Conservation (phyloP, 1,284 basidiomycete genomes). For the Melampsora medusae region DNA sequence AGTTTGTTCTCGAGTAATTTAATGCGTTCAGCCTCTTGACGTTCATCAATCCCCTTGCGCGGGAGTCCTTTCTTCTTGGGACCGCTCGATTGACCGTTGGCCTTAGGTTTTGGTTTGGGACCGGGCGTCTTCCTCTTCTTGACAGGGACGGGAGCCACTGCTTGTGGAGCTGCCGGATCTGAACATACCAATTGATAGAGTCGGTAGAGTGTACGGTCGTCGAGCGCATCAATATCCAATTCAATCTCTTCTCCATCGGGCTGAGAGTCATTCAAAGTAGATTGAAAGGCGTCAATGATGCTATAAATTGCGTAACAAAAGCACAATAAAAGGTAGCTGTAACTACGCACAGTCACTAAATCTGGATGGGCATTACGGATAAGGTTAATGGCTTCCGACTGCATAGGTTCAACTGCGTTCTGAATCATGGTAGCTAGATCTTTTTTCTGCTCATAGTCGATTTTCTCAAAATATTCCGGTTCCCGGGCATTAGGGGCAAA, state of each 20-base stretch:
- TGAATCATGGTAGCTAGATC: constrained; percentile 88
- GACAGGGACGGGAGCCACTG: constrained; percentile 28
- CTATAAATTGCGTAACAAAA: background rate
- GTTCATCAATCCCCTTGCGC: constrained; percentile 38
- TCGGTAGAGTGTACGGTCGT: constrained; percentile 76
- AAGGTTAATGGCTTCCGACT: constrained; percentile 82
- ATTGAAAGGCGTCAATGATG: constrained; percentile 13
- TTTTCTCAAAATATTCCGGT: constrained; percentile 63
- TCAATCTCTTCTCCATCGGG: constrained; percentile 94
- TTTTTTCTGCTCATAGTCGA: constrained; percentile 92
- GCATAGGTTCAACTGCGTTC: constrained; percentile 70
- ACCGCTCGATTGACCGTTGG: constrained; percentile 15
- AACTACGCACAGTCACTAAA: constrained; percentile 69
- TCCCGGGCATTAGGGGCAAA: background rate
- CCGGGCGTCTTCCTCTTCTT: constrained; percentile 26
- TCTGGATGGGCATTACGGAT: constrained; percentile 82
- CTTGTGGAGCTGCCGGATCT: constrained; percentile 59
- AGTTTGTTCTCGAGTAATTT: constrained; percentile 17
- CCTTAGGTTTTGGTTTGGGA: constrained; percentile 4
- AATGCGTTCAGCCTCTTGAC: constrained; percentile 20
- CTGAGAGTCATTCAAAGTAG: constrained; percentile 41
- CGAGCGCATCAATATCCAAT: constrained; percentile 86
- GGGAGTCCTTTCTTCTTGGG: constrained; percentile 1
- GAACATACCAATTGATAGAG: constrained; percentile 90
- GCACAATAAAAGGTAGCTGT: background rate